Base-by-base conservation (phyloP, 305 asterid species). In the Solanum hybrid region DNA sequence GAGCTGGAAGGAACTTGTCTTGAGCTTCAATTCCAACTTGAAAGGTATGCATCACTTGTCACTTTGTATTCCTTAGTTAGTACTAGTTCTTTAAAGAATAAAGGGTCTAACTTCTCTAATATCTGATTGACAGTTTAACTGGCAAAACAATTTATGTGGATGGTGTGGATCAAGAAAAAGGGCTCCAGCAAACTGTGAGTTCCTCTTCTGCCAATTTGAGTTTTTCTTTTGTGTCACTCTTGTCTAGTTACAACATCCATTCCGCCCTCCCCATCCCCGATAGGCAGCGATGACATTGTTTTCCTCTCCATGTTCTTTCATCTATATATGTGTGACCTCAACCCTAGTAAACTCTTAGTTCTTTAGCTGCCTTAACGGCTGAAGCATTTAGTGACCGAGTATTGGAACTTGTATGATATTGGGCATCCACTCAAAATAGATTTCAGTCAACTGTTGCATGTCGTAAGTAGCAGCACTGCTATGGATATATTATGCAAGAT, bases 1-100 rank as follows among this genome's bases (percentile, higher is more conserved):
- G 98, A 96, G 85, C 85, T 97, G 78, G 98, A 96, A 90, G 97
- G 92, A 71, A 94, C 95, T 3, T 94, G 98, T 88, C 95, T 95
- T 26, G 98, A 97, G 90, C 99, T 96, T 90, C 98, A 94, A 91
- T 95, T 97, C 79, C 97, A 95, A 85, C 98, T 97, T 22, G 94
- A 95, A 91, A 95, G 99, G 99, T 97, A 90, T 35, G 27, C 38
- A 26, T 42, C 3, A 40, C 78, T 17, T 77, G 42, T 89, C 79
- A 8, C 76, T 85, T 76, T 35, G 37, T 26, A 77, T 72, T 24
- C 40, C 40, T 12, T 86, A 56, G 66, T 86, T 37, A 37, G 31
- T 86, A 51, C 66, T 2, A 38, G 87, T 31, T 75, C 66, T 51
- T 56, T 15, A 56, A 73, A 35, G 69, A 19, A 84, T 45, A 14